Evolutionary conservation across 805 yeast species (phyloP).

Genomic region (Nakazawaea ambrosiae): DNA sequence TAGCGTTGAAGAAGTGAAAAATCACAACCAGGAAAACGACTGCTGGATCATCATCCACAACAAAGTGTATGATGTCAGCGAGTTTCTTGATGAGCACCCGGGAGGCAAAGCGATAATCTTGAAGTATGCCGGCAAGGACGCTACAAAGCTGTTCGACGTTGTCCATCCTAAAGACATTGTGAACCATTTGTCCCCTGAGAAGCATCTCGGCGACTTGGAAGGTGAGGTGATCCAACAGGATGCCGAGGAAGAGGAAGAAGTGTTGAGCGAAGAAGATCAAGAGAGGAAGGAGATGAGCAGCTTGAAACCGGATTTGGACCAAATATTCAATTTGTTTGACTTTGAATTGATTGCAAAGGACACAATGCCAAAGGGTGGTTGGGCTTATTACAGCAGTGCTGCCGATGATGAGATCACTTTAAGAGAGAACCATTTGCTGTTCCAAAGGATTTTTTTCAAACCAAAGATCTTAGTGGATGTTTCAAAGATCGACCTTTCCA

Average conservation of each 20-base stretch:
- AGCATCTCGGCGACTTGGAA: conserved; percentile 10
- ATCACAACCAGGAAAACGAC: conserved; percentile 51
- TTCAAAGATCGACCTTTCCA: conserved; percentile 56
- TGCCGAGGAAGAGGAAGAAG: conserved; percentile 26
- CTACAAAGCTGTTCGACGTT: conserved; percentile 23
- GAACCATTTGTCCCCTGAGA: conserved; percentile 9
- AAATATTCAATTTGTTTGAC: conserved; percentile 73
- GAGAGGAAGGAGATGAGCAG: conserved; percentile 32
- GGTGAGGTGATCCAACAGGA: conserved; percentile 12
- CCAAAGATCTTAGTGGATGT: conserved; percentile 84
- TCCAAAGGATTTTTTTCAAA: conserved; percentile 79
- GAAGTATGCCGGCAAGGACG: conserved; percentile 44
- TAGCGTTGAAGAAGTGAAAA: conserved; percentile 33
- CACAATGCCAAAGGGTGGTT: conserved; percentile 69
- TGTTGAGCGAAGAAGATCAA: conserved; percentile 23
- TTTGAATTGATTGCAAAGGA: conserved; percentile 82
- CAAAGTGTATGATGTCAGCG: conserved; percentile 72
- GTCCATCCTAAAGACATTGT: conserved; percentile 12
- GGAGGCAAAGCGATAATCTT: conserved; percentile 43
- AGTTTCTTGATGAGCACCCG: conserved; percentile 40
- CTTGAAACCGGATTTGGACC: conserved; percentile 58
- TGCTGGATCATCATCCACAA: conserved; percentile 85
- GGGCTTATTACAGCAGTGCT: conserved; percentile 92
- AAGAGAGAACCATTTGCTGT: conserved; percentile 88
- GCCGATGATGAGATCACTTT: conserved; percentile 88